Evolutionary conservation across 1,284 basidiomycete genomes (phyloP).

Genomic region (Peniophora sp.): DNA sequence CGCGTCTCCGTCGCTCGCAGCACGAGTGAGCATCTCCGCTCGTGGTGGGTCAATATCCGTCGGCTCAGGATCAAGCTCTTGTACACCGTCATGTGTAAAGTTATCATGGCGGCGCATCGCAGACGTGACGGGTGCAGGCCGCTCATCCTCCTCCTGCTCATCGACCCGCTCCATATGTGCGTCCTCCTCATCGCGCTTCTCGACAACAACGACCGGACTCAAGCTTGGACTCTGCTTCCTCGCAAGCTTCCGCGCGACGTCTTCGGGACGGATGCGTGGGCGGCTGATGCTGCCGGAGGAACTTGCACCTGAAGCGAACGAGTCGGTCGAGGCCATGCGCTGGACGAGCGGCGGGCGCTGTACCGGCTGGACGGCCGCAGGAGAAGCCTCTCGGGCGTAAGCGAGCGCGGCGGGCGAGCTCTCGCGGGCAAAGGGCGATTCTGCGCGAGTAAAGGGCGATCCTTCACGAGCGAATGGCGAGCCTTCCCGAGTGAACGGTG

Average conservation of each 20-base stretch:
- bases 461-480: slow-evolving; percentile 7
- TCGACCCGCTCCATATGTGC: not conserved
- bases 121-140: not conserved
- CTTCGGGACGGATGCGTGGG: slow-evolving; percentile 42
- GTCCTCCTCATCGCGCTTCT: not conserved
- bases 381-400: not conserved
- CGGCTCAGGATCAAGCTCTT: slow-evolving; percentile 24
- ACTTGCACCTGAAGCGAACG: slow-evolving; percentile 3
- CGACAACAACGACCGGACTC: not conserved
- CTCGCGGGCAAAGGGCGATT: not conserved
- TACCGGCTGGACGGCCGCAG: too few species aligned
- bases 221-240: slow-evolving; percentile 30
- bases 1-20: slow-evolving; percentile 16
- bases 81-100: slow-evolving; percentile 26
- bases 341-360: too few species aligned
- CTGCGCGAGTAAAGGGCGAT: not conserved
- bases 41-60: slow-evolving; percentile 26
- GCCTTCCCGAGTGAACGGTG: slow-evolving; percentile 10
- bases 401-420: not conserved
- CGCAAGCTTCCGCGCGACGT: slow-evolving; percentile 41
- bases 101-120: slow-evolving; percentile 18
- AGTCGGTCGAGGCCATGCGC: not conserved
- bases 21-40: slow-evolving; percentile 17
- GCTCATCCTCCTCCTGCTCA: slow-evolving; percentile 9
- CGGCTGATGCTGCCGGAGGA: slow-evolving; percentile 9